phyloP scores from a whole-genome alignment of 1,284 basidiomycete species.

The Austroboletus olivaceoglutinosus region DNA sequence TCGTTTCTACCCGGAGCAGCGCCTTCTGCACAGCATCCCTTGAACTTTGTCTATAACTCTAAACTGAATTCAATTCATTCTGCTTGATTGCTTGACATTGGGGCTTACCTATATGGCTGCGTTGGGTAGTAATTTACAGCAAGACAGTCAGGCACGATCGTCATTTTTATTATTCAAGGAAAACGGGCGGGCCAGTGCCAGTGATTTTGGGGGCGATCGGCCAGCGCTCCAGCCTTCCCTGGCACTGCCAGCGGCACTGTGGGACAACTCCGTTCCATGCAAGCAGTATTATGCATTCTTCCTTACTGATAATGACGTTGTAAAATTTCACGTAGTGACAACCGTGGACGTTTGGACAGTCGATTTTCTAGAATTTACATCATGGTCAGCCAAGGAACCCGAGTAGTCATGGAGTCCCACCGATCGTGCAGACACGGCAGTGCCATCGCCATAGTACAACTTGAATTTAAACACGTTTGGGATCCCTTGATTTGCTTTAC shows the following conservation, averaged over 20 bases:
- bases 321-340: neutral
- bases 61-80: neutral
- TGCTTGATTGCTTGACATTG: neutral
- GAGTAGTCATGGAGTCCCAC: neutral
- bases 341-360: neutral
- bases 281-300: no score
- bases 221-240: no score
- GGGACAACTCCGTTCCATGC: no score
- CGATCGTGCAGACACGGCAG: neutral
- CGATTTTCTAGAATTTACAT: neutral
- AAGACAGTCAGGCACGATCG: no score
- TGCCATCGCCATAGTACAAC: no score
- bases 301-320: neutral
- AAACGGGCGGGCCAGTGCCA: no score
- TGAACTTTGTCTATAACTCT: neutral
- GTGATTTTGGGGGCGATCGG: no score
- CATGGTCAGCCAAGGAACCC: neutral
- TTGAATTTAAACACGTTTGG: no score
- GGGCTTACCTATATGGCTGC: neutral
- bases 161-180: no score
- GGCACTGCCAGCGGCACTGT: neutral
- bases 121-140: no score
- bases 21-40: neutral
- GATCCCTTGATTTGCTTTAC: no score
- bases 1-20: neutral